Evolutionary conservation across 257 asterid genomes (phyloP), one percentile per base, ranked within the genome.

Genomic region (Solanum pennellii): DNA sequence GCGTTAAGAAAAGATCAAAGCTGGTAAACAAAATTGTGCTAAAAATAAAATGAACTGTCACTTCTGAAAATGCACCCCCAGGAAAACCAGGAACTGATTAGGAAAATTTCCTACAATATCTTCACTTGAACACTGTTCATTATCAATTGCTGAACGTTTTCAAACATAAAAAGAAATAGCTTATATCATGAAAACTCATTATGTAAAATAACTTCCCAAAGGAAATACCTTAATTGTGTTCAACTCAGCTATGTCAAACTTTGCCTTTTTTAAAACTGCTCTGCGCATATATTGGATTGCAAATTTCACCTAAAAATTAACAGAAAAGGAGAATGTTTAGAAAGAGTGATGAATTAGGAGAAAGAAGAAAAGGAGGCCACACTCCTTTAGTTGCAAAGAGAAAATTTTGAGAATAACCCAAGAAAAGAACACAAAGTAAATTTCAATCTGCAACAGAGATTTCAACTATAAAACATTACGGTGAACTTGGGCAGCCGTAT

Each of bases 401-500:
- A 83, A 75, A 83, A 59, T 56, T 56, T 27, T 74, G 15, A 35
- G 71, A 25, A 76, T 60, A 84, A 84, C 75, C 62, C 42, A 49
- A 62, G 33, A 33, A 86, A 47, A 86, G 44, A 80, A 47, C 68
- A 27, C 18, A 49, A 5, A 27, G 29, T 82, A 82, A 29, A 79
- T 82, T 82, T 80, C 44, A 80, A 80, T 47, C 44, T 47, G 74
- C 77, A 66, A 25, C 66, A 35, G 85, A 62, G 18, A 69, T 69
- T 31, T 29, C 56, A 87, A 47, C 56, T 86, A 14, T 13, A 88
- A 52, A 86, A 74, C 75, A 95, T 91, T 90, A 96, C 99, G 65
- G 98, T 96, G 94, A 96, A 96, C 92, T 93, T 95, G 69, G 99
- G 99, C 59, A 96, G 93, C 47, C 98, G 96, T 75, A 95, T 93